Percentiles rank a stretch among this genome's conserved stretches.
These are phyloP conservation scores for Metschnikowia reukaufii DNA, from an alignment of 805 yeast genomes.

Conservation along the genomic window DNA sequence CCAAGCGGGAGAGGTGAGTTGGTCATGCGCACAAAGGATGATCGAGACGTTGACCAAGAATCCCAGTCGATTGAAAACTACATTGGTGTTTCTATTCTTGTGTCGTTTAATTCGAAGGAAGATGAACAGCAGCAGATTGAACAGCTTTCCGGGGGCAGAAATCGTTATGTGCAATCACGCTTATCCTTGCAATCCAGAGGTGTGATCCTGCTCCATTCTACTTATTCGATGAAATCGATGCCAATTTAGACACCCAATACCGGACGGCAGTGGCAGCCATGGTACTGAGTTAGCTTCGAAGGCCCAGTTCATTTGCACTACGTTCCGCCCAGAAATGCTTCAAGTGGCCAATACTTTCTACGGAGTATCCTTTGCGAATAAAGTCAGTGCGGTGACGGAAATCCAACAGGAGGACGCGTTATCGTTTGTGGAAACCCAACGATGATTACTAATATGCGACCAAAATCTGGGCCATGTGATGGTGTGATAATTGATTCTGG, in stretches of 20 bases:
- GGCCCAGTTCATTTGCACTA: constrained; percentile 95
- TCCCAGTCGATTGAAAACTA: constrained; percentile 51
- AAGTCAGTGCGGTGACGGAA: constrained; percentile 74
- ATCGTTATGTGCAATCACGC: constrained; percentile 92
- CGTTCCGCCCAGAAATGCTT: constrained; percentile 91
- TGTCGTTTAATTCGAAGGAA: constrained; percentile 81
- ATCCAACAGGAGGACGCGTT: constrained; percentile 73
- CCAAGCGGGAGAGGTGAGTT: constrained; percentile 80
- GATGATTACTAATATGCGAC: constrained; percentile 4
- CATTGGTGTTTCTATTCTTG: constrained; percentile 80
- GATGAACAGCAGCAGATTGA: constrained; percentile 87
- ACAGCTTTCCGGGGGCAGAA: constrained; percentile 94
- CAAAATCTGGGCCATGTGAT: background rate
- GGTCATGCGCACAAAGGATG: constrained; percentile 52
- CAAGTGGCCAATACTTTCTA: constrained; percentile 82
- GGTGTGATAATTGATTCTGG: background rate
- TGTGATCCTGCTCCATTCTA: constrained; percentile 98
- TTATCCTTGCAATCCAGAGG: constrained; percentile 88
- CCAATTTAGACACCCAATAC: constrained; percentile 90
- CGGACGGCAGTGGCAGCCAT: constrained; percentile 81
- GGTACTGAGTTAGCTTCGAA: constrained; percentile 60
- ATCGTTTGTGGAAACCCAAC: constrained; percentile 76
- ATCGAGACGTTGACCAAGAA: constrained; percentile 19
- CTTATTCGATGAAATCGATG: constrained; percentile 94
- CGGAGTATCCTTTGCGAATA: constrained; percentile 82